phyloP scores from a whole-genome alignment of 345 rosid species.

The Adansonia digitata region DNA sequence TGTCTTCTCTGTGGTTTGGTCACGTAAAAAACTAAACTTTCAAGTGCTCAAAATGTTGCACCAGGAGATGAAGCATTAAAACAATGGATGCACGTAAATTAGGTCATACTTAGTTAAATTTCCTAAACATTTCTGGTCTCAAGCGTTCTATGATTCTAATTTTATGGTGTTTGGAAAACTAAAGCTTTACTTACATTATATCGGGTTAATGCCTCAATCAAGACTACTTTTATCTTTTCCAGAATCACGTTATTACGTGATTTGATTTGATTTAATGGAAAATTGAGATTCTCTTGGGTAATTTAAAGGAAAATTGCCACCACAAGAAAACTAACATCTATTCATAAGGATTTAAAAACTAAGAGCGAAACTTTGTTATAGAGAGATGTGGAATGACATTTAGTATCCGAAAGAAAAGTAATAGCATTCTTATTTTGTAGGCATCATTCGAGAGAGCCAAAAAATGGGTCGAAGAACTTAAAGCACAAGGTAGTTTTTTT shows the following conservation, averaged over 20 bases:
- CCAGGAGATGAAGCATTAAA: not conserved
- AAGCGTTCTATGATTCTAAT: not conserved
- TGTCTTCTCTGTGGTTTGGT: not conserved
- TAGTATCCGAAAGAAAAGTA: not conserved
- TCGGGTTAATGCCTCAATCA: not conserved
- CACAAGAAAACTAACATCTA: not conserved
- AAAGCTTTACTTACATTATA: not conserved
- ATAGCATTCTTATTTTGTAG: slow-evolving; percentile 28
- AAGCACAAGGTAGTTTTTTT: slow-evolving; percentile 67
- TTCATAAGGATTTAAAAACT: not conserved
- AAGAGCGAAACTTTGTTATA: not conserved
- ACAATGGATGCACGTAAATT: not conserved
- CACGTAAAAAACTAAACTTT: not conserved
- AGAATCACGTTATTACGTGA: too few species aligned
- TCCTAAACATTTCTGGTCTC: not conserved
- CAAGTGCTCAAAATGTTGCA: not conserved
- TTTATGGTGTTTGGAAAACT: not conserved
- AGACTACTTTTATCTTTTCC: not conserved
- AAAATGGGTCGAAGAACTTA: slow-evolving; percentile 97
- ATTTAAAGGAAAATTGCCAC: not conserved
- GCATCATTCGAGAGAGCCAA: slow-evolving; percentile 91
- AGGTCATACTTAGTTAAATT: not conserved
- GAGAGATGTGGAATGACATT: not conserved
- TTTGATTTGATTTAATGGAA: too few species aligned
- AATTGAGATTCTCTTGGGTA: too few species aligned